Conservation (phyloP, 2,329 filamentous ascomycete genomes). For the Sphaerulina vaccinii region DNA sequence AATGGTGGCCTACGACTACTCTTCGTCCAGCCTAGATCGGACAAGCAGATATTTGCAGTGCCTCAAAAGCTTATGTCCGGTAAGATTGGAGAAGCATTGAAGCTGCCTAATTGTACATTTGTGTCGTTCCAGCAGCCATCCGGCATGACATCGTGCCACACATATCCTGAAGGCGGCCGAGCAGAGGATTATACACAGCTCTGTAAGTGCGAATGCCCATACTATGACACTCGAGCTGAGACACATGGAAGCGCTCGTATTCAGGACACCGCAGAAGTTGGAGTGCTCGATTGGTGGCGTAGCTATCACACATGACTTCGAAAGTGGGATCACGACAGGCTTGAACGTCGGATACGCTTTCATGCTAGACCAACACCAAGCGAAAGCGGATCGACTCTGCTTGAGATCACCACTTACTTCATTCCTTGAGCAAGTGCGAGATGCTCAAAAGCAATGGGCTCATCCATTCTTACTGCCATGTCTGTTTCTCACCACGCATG, state of each 20-base stretch:
- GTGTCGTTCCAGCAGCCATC: conserved; percentile 11
- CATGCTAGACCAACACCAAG: conserved; percentile 6
- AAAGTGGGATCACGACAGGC: conserved; percentile 13
- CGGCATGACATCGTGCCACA: conserved; percentile 12
- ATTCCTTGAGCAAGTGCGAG: no score
- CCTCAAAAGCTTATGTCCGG: not conserved
- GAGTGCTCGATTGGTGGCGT: conserved; percentile 16
- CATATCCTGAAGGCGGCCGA: not conserved
- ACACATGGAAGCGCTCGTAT: conserved; percentile 7
- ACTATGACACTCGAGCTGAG: conserved; percentile 2
- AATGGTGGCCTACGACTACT: conserved; percentile 13
- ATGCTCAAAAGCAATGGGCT: conserved; percentile 1
- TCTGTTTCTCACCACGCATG: conserved; percentile 13
- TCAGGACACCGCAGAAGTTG: conserved; percentile 21
- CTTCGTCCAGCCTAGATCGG: conserved; percentile 14
- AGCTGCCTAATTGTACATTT: conserved; percentile 10
- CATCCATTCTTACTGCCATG: conserved; percentile 14
- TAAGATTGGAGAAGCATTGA: conserved; percentile 5
- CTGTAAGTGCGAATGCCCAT: conserved; percentile 1
- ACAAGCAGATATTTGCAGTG: conserved; percentile 2
- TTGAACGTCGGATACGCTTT: conserved; percentile 19
- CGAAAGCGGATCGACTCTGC: not conserved
- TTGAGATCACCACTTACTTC: conserved; percentile 7
- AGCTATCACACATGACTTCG: conserved; percentile 16
- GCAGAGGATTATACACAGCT: not conserved